Percentiles rank a stretch among this genome's conserved stretches.
Evolutionary conservation across 2,329 filamentous ascomycete genomes (phyloP).

Genomic region (Fusarium beomiforme): DNA sequence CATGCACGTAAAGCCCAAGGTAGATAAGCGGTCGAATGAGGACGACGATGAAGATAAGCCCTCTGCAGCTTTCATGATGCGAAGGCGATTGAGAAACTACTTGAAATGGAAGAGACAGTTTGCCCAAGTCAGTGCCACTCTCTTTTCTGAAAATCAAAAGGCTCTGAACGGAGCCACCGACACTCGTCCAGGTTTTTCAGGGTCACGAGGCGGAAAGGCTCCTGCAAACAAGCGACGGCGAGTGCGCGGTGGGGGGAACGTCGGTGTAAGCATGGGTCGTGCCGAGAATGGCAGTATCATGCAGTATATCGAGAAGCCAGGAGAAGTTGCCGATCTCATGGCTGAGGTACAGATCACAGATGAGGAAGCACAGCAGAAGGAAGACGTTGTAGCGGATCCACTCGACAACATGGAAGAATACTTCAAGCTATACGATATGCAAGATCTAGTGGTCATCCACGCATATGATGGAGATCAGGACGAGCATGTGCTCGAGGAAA

Average conservation of each 20-base stretch:
- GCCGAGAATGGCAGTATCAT: constrained; percentile 78
- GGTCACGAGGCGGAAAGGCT: constrained; percentile 66
- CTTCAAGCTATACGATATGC: constrained; percentile 91
- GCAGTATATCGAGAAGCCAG: constrained; percentile 83
- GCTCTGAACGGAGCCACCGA: constrained; percentile 75
- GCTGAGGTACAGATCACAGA: constrained; percentile 85
- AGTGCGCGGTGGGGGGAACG: constrained; percentile 78
- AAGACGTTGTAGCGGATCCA: constrained; percentile 78
- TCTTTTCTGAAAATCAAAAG: constrained; percentile 84
- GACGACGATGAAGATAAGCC: constrained; percentile 66
- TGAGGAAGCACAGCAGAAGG: constrained; percentile 78
- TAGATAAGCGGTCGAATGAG: constrained; percentile 55
- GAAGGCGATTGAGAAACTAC: constrained; percentile 85
- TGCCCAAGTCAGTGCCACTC: constrained; percentile 80
- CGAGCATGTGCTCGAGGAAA: constrained; percentile 94
- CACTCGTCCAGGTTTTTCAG: constrained; percentile 56
- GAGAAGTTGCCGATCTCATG: constrained; percentile 84
- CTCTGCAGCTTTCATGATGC: constrained; percentile 89
- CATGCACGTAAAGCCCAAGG: constrained; percentile 78
- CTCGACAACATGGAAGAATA: constrained; percentile 92
- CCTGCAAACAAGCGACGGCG: constrained; percentile 88
- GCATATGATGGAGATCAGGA: constrained; percentile 96
- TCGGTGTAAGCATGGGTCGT: constrained; percentile 67
- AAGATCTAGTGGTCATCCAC: constrained; percentile 87
- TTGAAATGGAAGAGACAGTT: constrained; percentile 92